phyloP scores from a whole-genome alignment of 129 eudicot genomes.

The Escallonia herrerae region DNA sequence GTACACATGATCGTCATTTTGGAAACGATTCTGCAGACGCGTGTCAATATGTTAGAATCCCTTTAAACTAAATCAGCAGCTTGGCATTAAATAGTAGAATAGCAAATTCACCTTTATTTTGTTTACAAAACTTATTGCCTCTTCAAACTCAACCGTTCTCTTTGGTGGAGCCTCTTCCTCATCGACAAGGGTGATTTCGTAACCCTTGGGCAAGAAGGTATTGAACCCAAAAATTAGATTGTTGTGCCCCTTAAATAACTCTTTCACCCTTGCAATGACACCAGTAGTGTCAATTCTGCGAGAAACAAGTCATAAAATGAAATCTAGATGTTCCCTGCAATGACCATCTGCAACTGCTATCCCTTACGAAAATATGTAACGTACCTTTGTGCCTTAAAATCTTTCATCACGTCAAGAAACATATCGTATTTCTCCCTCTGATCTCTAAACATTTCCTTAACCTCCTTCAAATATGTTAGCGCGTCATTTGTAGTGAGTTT shows the following conservation, averaged over 20 bases:
- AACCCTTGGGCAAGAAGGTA: conserved; percentile 95
- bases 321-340: background rate
- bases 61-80: background rate
- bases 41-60: background rate
- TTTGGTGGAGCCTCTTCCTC: conserved; percentile 85
- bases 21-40: conserved; percentile 63
- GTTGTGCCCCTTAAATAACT: conserved; percentile 87
- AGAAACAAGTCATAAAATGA: conserved; percentile 7
- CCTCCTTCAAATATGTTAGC: conserved; percentile 79
- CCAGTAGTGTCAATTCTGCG: conserved; percentile 94
- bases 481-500: conserved; percentile 96
- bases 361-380: conserved; percentile 1
- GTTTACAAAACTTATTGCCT: conserved; percentile 92
- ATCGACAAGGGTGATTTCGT: conserved; percentile 73
- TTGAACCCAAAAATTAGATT: conserved; percentile 83
- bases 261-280: conserved; percentile 93
- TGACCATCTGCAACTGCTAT: conserved; percentile 4
- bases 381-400: conserved; percentile 94
- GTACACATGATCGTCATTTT: conserved; percentile 76
- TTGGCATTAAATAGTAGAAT: background rate
- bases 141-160: conserved; percentile 83
- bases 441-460: conserved; percentile 89
- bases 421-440: conserved; percentile 82
- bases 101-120: conserved; percentile 72
- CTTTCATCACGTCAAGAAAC: conserved; percentile 88